Conservation (phyloP, 352 stramenopile species). For the Phytophthora pinifolia region DNA sequence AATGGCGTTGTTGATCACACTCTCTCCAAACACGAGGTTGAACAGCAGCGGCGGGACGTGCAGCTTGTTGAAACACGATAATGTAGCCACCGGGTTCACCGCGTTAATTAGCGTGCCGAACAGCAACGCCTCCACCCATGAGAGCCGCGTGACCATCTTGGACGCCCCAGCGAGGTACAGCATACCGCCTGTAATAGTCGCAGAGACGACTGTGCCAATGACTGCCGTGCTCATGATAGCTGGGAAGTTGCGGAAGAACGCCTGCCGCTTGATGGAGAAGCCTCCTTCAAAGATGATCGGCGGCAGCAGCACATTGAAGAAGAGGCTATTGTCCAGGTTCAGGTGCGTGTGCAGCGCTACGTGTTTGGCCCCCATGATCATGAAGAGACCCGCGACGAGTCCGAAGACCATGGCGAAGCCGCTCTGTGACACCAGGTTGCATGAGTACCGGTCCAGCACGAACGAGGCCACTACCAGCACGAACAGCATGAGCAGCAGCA, state of each 20-base stretch:
- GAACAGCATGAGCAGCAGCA: slow-evolving; percentile 83
- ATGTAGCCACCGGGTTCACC: slow-evolving; percentile 94
- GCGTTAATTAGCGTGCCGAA: slow-evolving; percentile 94
- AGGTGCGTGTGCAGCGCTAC: slow-evolving; percentile 67
- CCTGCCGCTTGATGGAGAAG: slow-evolving; percentile 86
- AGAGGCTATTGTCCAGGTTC: slow-evolving; percentile 85
- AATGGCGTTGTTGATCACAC: slow-evolving; percentile 94
- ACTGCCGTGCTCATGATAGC: slow-evolving; percentile 86
- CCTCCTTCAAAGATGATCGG: slow-evolving; percentile 89
- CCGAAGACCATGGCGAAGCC: slow-evolving; percentile 83
- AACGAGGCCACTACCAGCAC: slow-evolving; percentile 84
- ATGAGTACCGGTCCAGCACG: slow-evolving; percentile 83
- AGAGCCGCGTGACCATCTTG: slow-evolving; percentile 67
- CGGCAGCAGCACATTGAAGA: slow-evolving; percentile 83
- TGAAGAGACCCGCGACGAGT: slow-evolving; percentile 61
- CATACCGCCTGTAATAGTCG: slow-evolving; percentile 69
- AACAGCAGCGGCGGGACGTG: slow-evolving; percentile 89
- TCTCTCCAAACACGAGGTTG: slow-evolving; percentile 96
- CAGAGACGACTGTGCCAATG: slow-evolving; percentile 75
- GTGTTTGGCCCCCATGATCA: slow-evolving; percentile 65
- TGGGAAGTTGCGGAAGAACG: slow-evolving; percentile 86
- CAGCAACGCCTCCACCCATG: slow-evolving; percentile 89
- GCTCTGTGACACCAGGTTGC: slow-evolving; percentile 81
- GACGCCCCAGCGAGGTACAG: slow-evolving; percentile 68
- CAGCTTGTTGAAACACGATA: slow-evolving; percentile 92